Percentiles rank a stretch among this genome's conserved stretches.
phyloP scores from a whole-genome alignment of 2,329 filamentous ascomycete species.

The Ramularia collo-cygni region DNA sequence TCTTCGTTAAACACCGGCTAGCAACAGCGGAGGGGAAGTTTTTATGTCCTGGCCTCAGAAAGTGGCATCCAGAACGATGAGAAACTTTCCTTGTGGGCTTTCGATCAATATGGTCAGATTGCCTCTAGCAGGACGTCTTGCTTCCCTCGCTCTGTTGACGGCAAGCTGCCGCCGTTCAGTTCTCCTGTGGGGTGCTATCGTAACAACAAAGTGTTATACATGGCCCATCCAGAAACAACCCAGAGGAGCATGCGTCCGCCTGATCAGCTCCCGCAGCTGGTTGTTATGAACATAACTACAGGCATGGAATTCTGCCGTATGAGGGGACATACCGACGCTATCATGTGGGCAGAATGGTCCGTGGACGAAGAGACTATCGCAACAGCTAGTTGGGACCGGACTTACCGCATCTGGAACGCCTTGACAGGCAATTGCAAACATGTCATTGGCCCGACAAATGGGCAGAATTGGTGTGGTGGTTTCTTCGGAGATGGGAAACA shows the following conservation, averaged over 20 bases:
- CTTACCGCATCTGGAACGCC: slow-evolving; percentile 14
- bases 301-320: slow-evolving; percentile 4
- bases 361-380: slow-evolving; percentile 13
- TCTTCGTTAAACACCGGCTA: slow-evolving; percentile 7
- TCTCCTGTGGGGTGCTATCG: slow-evolving; percentile 5
- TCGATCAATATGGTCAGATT: slow-evolving; percentile 7
- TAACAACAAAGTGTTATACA: slow-evolving; percentile 6
- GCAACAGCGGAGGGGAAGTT: slow-evolving; percentile 4
- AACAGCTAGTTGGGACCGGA: slow-evolving; percentile 15
- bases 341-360: slow-evolving; percentile 17
- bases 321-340: slow-evolving; percentile 14
- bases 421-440: slow-evolving; percentile 6
- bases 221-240: slow-evolving; percentile 9
- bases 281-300: slow-evolving; percentile 6
- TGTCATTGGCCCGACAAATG: slow-evolving; percentile 9
- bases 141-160: slow-evolving; percentile 5
- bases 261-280: slow-evolving; percentile 10
- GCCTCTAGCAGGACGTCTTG: slow-evolving; percentile 7
- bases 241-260: slow-evolving; percentile 9
- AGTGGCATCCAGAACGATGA: background rate
- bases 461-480: slow-evolving; percentile 11
- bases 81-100: slow-evolving; percentile 9
- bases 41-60: slow-evolving; percentile 10
- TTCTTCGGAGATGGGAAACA: slow-evolving; percentile 15
- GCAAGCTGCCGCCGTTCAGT: slow-evolving; percentile 8